phyloP scores from a whole-genome alignment of 805 yeast species.

The Starmerella bombi region DNA sequence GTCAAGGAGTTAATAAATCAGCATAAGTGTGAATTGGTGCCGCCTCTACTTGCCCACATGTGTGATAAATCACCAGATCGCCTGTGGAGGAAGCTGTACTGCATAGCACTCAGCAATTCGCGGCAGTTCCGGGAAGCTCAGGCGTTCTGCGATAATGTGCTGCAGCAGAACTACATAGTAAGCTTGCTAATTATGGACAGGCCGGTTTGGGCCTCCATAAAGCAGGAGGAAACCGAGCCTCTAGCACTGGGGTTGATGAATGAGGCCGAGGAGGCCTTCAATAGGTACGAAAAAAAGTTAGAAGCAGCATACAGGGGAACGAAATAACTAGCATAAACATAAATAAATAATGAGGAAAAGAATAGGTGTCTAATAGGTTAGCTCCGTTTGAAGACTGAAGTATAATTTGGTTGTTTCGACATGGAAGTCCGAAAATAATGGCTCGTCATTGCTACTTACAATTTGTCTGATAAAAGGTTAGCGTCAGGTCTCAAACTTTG shows the following conservation, averaged over 20 bases:
- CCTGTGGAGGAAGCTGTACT: slow-evolving; percentile 2
- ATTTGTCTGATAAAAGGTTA: slow-evolving; percentile 6
- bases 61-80: background rate
- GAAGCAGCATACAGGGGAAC: background rate
- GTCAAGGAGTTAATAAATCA: slow-evolving; percentile 6
- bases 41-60: slow-evolving; percentile 7
- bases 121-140: slow-evolving; percentile 10
- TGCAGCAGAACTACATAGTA: slow-evolving; percentile 2
- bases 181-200: slow-evolving; percentile 6
- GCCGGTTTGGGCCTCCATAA: slow-evolving; percentile 4
- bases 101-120: slow-evolving; percentile 8
- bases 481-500: slow-evolving; percentile 18
- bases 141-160: background rate
- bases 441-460: background rate
- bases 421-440: background rate
- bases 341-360: background rate
- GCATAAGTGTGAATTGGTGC: slow-evolving; percentile 2
- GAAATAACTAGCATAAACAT: background rate
- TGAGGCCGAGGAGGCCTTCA: background rate
- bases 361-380: background rate
- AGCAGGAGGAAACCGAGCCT: background rate
- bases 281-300: background rate
- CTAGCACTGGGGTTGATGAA: slow-evolving; percentile 6
- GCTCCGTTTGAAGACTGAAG: slow-evolving; percentile 1
- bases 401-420: background rate